Evolutionary conservation across 192 early-diverging fungal genomes (phyloP).

Genomic region (Rhizophagus sp.): DNA sequence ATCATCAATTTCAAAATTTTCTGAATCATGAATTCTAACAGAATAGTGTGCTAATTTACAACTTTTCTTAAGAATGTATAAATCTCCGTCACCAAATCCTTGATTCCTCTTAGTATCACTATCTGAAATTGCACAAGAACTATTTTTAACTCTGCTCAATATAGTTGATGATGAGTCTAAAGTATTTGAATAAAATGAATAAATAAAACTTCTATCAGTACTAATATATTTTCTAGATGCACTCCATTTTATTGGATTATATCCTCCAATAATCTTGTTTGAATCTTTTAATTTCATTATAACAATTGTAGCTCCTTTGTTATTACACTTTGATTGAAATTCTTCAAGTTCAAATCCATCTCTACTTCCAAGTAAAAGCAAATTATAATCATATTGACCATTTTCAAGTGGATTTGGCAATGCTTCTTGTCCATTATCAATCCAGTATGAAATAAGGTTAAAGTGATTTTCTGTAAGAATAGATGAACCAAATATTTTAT

Average conservation of each 20-base stretch:
- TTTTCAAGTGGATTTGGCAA: not conserved
- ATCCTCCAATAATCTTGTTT: constrained; percentile 1
- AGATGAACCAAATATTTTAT: not conserved
- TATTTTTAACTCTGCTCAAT: not conserved
- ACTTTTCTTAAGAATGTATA: too few relatives aligned
- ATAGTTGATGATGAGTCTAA: not conserved
- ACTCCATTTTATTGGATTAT: not conserved
- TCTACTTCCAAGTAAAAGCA: constrained; percentile 13
- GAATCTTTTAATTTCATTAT: not conserved
- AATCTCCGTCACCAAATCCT: too few relatives aligned
- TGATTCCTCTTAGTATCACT: too few relatives aligned
- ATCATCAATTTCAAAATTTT: too few relatives aligned
- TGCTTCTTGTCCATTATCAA: not conserved
- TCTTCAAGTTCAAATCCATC: constrained; percentile 11
- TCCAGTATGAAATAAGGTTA: constrained; percentile 18
- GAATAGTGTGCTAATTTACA: too few relatives aligned
- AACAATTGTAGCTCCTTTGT: constrained; percentile 8
- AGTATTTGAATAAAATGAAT: not conserved
- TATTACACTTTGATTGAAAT: constrained; percentile 1
- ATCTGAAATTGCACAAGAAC: not conserved
- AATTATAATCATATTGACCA: constrained; percentile 4
- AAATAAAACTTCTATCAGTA: not conserved
- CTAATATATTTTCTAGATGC: not conserved
- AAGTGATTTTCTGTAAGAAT: not conserved
- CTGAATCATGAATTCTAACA: too few relatives aligned